phyloP scores from a whole-genome alignment of 1,284 basidiomycete genomes.

The Boletellus deceptivus region DNA sequence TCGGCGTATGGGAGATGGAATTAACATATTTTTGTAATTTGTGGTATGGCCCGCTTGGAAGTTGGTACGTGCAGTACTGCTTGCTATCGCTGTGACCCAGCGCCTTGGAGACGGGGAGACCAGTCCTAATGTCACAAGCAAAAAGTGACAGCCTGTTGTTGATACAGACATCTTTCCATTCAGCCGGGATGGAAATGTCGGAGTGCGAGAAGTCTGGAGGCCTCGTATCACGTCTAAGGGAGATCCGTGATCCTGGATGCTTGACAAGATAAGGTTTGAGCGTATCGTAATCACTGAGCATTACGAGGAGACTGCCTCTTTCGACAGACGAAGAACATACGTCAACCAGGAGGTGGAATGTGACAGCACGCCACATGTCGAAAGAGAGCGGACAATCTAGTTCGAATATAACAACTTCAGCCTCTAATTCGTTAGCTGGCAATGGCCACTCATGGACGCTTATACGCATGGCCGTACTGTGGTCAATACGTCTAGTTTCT shows the following conservation, averaged over 20 bases:
- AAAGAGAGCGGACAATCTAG: constrained; percentile 40
- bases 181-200: not conserved
- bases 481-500: not conserved
- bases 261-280: not conserved
- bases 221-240: constrained; percentile 39
- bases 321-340: constrained; percentile 21
- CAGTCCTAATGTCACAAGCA: constrained; percentile 29
- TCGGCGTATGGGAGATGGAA: not conserved
- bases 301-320: not conserved
- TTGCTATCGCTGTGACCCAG: not conserved
- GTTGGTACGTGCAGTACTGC: not conserved
- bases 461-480: not conserved
- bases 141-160: constrained; percentile 25
- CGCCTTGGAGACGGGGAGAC: not conserved
- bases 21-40: not conserved
- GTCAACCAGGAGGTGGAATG: constrained; percentile 38
- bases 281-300: constrained; percentile 4
- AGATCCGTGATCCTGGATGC: constrained; percentile 18
- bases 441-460: not conserved
- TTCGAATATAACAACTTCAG: constrained; percentile 44
- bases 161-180: not conserved
- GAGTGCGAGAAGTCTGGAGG: constrained; percentile 24
- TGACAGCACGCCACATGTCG: constrained; percentile 43
- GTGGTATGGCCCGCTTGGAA: not conserved
- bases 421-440: constrained; percentile 4